A percentile compares a stretch with the other conserved stretches of the same genome.
Conservation (phyloP, 768 basidiomycete genomes). For the Chlorophyllum brunneum region DNA sequence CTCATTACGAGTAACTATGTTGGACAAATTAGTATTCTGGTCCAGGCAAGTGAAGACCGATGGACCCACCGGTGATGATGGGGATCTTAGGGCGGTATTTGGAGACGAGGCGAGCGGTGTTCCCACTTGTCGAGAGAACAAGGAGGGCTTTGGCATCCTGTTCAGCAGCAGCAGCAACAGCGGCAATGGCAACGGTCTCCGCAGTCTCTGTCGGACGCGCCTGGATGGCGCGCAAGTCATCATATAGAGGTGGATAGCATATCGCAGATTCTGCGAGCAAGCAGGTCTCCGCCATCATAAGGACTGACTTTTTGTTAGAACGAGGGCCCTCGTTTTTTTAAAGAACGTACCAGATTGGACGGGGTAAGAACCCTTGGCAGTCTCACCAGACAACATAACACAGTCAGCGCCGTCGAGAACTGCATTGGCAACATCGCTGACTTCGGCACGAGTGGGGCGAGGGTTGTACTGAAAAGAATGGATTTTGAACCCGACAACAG, state of each 20-base stretch:
- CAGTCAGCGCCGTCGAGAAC: constrained; percentile 98
- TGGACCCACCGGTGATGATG: constrained; percentile 81
- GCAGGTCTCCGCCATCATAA: constrained; percentile 99
- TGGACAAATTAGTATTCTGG: not conserved
- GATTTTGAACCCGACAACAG: not conserved
- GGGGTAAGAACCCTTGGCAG: constrained; percentile 96
- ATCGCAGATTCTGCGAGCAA: constrained; percentile 93
- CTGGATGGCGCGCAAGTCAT: constrained; percentile 78
- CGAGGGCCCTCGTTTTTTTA: not conserved
- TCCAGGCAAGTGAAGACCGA: not conserved
- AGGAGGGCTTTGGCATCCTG: constrained; percentile 94
- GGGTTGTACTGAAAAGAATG: constrained; percentile 78
- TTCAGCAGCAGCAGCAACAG: constrained; percentile 92
- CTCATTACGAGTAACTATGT: constrained; percentile 87
- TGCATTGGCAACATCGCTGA: constrained; percentile 99
- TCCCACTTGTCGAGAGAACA: constrained; percentile 94
- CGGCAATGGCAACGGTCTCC: constrained; percentile 95
- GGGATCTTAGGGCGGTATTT: constrained; percentile 94
- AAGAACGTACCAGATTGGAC: constrained; percentile 77
- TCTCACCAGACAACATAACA: constrained; percentile 99
- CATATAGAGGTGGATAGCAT: constrained; percentile 92
- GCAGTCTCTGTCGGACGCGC: constrained; percentile 88
- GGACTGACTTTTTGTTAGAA: constrained; percentile 45
- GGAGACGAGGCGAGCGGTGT: constrained; percentile 92
- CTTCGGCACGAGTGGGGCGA: constrained; percentile 95